Conservation (phyloP, 441 rosid genomes). For the Populus trichocarpa region DNA sequence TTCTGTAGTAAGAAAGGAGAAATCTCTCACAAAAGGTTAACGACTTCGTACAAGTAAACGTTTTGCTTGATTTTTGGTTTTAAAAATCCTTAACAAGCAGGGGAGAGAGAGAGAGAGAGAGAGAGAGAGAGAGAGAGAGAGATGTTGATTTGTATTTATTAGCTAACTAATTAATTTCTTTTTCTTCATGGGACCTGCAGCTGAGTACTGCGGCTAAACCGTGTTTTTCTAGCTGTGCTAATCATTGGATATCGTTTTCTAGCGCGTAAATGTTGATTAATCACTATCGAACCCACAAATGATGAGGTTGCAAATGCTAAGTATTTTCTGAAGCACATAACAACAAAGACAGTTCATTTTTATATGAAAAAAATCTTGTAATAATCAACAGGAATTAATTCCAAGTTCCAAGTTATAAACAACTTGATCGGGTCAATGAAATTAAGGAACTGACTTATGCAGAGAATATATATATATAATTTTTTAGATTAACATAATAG, state of each 20-base stretch:
- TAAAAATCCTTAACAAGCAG: neutral
- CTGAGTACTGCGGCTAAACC: neutral
- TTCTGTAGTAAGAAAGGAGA: neutral
- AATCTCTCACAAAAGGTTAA: neutral
- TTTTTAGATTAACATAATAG: no score
- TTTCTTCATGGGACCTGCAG: neutral
- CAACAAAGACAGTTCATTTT: no score
- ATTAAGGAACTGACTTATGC: no score
- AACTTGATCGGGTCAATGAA: conserved; percentile 2
- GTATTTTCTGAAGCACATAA: no score
- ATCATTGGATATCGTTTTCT: conserved; percentile 13
- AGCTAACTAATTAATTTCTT: no score
- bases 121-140: no score
- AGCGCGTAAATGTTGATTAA: neutral
- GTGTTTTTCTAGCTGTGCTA: conserved; percentile 11
- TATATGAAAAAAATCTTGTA: no score
- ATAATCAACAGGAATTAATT: neutral
- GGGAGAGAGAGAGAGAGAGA: no score
- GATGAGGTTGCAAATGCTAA: no score
- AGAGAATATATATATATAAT: no score
- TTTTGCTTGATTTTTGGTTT: neutral
- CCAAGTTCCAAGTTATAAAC: neutral
- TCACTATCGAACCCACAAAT: neutral
- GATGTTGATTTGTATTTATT: neutral
- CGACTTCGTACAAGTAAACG: conserved; percentile 19